Conservation (phyloP, 2,329 filamentous ascomycete species). For the Hortaea werneckii region DNA sequence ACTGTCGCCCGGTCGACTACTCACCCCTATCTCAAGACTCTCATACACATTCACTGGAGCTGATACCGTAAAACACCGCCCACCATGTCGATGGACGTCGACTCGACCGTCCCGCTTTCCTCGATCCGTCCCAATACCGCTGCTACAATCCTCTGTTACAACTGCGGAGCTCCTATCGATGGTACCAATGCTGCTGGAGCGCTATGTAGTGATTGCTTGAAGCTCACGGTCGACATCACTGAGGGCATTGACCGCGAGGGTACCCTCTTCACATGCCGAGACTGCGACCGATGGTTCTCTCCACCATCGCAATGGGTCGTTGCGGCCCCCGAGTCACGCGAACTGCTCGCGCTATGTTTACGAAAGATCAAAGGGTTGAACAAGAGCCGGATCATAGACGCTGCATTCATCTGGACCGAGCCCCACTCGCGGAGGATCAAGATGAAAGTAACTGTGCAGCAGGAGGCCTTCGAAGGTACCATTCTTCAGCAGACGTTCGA, state of each 20-base stretch:
- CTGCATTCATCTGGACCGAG: conserved; percentile 96
- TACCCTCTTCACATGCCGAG: conserved; percentile 79
- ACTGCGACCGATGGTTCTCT: conserved; percentile 88
- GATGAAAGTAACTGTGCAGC: conserved; percentile 90
- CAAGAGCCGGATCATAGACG: conserved; percentile 90
- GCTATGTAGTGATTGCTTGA: conserved; percentile 92
- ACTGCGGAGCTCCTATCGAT: conserved; percentile 92
- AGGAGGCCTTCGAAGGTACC: conserved; percentile 54
- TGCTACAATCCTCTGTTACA: conserved; percentile 84
- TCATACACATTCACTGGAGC: too few species aligned
- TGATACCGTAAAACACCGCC: neutral
- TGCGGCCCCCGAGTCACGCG: conserved; percentile 76
- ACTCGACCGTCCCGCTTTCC: conserved; percentile 20
- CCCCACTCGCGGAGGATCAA: conserved; percentile 87
- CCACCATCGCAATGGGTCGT: conserved; percentile 80
- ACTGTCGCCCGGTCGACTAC: too few species aligned
- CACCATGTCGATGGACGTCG: conserved; percentile 30
- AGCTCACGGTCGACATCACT: conserved; percentile 87
- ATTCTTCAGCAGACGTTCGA: conserved; percentile 90
- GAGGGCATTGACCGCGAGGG: conserved; percentile 85
- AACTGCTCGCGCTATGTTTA: conserved; percentile 83
- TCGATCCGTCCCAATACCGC: conserved; percentile 15
- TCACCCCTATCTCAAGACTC: too few species aligned
- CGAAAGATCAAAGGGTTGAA: conserved; percentile 76
- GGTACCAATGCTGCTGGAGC: conserved; percentile 78